Evolutionary conservation across 345 rosid species (phyloP), one percentile per base, ranked within the genome.

Genomic region (Salix purpurea): DNA sequence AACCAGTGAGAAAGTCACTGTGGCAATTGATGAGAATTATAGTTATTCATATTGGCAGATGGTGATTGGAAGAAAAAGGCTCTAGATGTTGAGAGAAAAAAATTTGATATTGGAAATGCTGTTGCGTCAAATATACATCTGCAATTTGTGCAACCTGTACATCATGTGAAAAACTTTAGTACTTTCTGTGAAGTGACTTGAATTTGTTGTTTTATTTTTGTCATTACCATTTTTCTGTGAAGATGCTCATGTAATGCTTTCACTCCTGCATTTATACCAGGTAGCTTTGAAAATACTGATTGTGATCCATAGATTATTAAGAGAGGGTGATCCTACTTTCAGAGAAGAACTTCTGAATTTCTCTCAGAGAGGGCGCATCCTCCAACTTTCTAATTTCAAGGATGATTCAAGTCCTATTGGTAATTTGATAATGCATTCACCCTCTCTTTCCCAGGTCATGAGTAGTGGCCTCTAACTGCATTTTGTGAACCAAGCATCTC

Each of bases 401-500:
- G 99, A 96, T 88, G 98, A 94, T 86, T 96, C 99, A 37, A 94
- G 97, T 77, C 98, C 99, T 30, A 88, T 91, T 74, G 97, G 97
- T 94, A 71, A 72, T 54, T 70, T 81, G 69, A 16, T 30, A 54
- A 71, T 26, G 5, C 70, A 30, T 21, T 40, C 50, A 60, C 54
- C 75, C 15, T 60, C 14, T 44, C 24, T 26, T 37, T 46, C 32
- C 32, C 18, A 11, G 60, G 28, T 48, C 40, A 36, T 54, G 46
- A 48, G 62, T 73, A 26, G 39, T 76, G 62, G 44, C 44, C 24
- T 68, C 74, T 46, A 6, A 37, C 61, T 68, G 48, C 44, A 24
- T 4, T 58, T n/a, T n/a, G 36, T 77, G 65, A 42, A 21, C 34
- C 39, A 14, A 18, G 8, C 48, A 2, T 14, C 36, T 73, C 6